Percentiles rank a stretch among this genome's conserved stretches.
Evolutionary conservation across 2,329 filamentous ascomycete species (phyloP).

Genomic region (Talaromyces sp.): DNA sequence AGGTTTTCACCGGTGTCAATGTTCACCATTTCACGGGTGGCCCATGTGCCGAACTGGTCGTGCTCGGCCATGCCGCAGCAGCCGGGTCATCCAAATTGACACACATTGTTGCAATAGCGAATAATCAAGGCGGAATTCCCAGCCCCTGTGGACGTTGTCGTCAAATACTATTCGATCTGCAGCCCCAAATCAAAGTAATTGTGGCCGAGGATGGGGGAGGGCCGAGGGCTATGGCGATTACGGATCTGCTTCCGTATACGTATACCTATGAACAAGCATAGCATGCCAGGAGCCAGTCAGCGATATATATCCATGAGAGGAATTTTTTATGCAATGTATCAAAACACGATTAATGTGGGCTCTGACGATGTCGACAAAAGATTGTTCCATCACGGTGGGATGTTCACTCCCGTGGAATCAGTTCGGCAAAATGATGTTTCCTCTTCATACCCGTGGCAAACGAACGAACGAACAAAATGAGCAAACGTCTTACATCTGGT

Average conservation of each 20-base stretch:
- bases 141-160: conserved; percentile 24
- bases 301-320: background rate
- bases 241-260: background rate
- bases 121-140: conserved; percentile 16
- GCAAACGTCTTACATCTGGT: background rate
- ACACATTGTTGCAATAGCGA: conserved; percentile 20
- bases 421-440: background rate
- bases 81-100: conserved; percentile 17
- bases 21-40: conserved; percentile 25
- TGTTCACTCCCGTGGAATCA: background rate
- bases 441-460: background rate
- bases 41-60: conserved; percentile 24
- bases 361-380: background rate
- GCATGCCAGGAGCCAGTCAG: background rate
- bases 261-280: background rate
- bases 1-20: conserved; percentile 21
- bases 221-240: background rate
- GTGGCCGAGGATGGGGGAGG: conserved; percentile 10
- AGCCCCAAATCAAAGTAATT: conserved; percentile 20
- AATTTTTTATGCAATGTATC: background rate
- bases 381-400: background rate
- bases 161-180: conserved; percentile 21
- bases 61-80: conserved; percentile 20
- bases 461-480: background rate
- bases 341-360: background rate